A percentile compares a stretch with the other conserved stretches of the same genome.
These are phyloP conservation scores for Trichoderma hamatum DNA, from an alignment of 2,329 filamentous ascomycete species.

Conservation along the genomic window DNA sequence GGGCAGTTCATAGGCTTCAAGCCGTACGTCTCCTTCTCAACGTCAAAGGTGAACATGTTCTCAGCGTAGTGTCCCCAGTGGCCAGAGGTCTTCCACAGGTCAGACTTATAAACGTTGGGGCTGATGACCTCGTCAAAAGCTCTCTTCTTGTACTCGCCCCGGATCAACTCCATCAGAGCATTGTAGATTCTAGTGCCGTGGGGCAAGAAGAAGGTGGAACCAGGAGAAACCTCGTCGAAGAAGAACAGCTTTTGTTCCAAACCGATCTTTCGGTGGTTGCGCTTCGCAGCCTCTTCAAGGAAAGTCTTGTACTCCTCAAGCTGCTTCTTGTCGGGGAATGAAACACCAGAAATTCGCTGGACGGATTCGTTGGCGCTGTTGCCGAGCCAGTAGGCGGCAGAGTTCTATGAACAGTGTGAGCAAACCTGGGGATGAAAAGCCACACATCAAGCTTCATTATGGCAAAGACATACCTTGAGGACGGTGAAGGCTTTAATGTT, in stretches of 20 bases:
- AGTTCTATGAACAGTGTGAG: conserved; percentile 53
- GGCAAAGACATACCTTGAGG: conserved; percentile 64
- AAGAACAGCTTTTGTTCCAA: conserved; percentile 97
- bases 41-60: conserved; percentile 78
- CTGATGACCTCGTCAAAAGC: conserved; percentile 95
- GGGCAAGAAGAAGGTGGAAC: conserved; percentile 88
- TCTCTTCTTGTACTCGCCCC: conserved; percentile 87
- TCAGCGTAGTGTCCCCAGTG: conserved; percentile 88
- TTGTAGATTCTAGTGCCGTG: conserved; percentile 95
- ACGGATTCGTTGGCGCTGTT: conserved; percentile 92
- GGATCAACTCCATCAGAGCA: conserved; percentile 77
- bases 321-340: conserved; percentile 92
- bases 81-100: conserved; percentile 91
- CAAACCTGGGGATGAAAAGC: not conserved
- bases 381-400: conserved; percentile 85
- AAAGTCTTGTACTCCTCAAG: conserved; percentile 94
- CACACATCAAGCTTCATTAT: not conserved
- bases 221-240: conserved; percentile 92
- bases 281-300: conserved; percentile 95
- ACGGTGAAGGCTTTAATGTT: conserved; percentile 94
- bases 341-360: conserved; percentile 94
- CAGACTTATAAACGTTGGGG: conserved; percentile 91
- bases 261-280: conserved; percentile 91
- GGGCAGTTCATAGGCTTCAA: conserved; percentile 99
- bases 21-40: conserved; percentile 73